These are phyloP conservation scores for Podospora fimiseda DNA, from an alignment of 495 filamentous ascomycete genomes.

Conservation along the genomic window DNA sequence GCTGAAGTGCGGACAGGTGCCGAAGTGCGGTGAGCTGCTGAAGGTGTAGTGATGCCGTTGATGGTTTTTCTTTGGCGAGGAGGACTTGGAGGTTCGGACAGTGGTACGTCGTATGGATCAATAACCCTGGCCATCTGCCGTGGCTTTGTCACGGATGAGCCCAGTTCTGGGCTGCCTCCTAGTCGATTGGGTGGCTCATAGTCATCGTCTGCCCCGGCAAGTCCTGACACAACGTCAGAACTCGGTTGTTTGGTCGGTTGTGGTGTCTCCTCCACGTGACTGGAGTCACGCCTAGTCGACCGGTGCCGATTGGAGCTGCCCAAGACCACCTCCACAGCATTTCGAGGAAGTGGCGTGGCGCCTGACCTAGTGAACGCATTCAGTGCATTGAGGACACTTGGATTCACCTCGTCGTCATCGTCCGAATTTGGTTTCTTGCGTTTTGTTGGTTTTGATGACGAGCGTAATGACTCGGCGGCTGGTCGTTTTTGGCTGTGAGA, in stretches of 20 bases:
- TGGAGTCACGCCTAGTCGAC: not conserved
- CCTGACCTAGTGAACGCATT: not conserved
- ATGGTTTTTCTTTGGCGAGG: not conserved
- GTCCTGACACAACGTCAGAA: no score
- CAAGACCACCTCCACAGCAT: not conserved
- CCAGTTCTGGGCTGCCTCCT: slow-evolving; percentile 7
- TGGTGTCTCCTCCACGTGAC: not conserved
- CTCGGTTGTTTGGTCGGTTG: no score
- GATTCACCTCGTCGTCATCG: not conserved
- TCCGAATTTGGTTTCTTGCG: not conserved
- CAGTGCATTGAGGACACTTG: not conserved
- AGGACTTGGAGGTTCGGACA: not conserved
- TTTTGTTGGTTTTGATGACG: not conserved
- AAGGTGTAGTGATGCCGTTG: not conserved
- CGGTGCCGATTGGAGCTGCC: not conserved
- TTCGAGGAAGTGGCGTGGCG: not conserved
- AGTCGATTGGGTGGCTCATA: not conserved
- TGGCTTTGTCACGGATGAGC: slow-evolving; percentile 2
- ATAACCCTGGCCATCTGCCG: not conserved
- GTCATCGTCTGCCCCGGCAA: not conserved
- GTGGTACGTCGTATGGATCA: not conserved
- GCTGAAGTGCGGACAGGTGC: no score
- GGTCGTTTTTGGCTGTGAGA: not conserved
- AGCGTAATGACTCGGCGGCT: not conserved
- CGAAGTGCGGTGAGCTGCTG: not conserved